Evolutionary conservation across 2,329 filamentous ascomycete species (phyloP), one percentile per base, ranked within the genome.

Genomic region (Diaporthe eres): DNA sequence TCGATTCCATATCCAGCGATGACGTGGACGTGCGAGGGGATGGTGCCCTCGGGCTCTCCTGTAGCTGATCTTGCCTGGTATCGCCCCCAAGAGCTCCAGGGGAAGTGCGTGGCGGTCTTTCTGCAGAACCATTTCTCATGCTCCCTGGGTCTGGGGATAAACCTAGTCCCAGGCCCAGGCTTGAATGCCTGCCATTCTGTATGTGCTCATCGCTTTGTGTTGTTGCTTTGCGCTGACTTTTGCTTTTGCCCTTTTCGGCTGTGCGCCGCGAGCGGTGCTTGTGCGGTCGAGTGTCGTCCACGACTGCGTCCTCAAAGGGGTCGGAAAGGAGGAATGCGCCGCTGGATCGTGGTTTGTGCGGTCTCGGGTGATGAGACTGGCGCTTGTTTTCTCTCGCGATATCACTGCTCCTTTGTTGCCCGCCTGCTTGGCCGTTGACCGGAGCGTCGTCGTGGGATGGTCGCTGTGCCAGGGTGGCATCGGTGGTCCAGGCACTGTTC

Each of bases 1-100:
- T 91, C 10, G 96, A 94, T 81, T 98, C 96, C 76, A 94, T 89
- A 80, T 95, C 92, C 28, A 94, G 82, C 7, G 83, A 76, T 12
- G 76, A 79, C 19, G 82, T 72, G 76, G 80, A 61, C 75, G 78
- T 44, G 79, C 80, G 28, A 80, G 81, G 74, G 37, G 78, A 79
- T 53, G 81, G 78, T 55, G 61, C 72, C 61, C 74, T 79, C 75
- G 81, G 82, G 77, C 80, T 80, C 55, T 77, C 77, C 34, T 79
- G 79, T 44, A 77, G 75, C n/a, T 80, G 78, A 58, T 79, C 81
- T 68, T 80, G 79, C 42, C 78, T 75, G 39, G 47, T 76, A 37
- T 63, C 57, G 13, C 42, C 17, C 1, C 70, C 71, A 4, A 67
- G 31, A 1, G 37, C 47, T 4, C 74, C 57, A 10, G 76, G 74